These are phyloP conservation scores for Pichia californica DNA, from an alignment of 805 yeast species.

Conservation along the genomic window DNA sequence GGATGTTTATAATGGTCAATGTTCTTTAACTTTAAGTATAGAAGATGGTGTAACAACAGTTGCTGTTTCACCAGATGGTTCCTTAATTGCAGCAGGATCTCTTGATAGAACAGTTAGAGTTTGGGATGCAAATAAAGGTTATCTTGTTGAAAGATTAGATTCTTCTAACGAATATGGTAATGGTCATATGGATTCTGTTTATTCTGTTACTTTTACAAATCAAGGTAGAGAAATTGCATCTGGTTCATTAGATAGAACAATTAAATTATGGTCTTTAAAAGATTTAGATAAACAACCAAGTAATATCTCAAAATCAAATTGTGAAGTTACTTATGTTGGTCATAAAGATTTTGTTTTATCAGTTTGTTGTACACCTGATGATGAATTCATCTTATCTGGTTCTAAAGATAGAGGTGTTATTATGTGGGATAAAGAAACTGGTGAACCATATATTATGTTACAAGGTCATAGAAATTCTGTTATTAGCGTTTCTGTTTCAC, in stretches of 20 bases:
- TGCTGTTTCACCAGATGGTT: slow-evolving; percentile 93
- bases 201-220: slow-evolving; percentile 88
- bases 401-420: slow-evolving; percentile 96
- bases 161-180: slow-evolving; percentile 82
- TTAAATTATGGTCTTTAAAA: slow-evolving; percentile 90
- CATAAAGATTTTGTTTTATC: slow-evolving; percentile 94
- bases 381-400: slow-evolving; percentile 85
- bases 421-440: slow-evolving; percentile 90
- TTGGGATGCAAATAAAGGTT: slow-evolving; percentile 93
- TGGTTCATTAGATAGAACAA: slow-evolving; percentile 93
- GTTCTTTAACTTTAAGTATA: slow-evolving; percentile 79
- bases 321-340: slow-evolving; percentile 91
- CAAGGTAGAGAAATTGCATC: slow-evolving; percentile 88
- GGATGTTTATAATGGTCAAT: slow-evolving; percentile 88
- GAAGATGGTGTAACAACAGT: slow-evolving; percentile 99
- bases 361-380: slow-evolving; percentile 91
- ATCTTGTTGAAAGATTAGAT: slow-evolving; percentile 85
- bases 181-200: slow-evolving; percentile 94
- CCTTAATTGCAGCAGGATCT: slow-evolving; percentile 92
- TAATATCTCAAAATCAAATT: slow-evolving; percentile 41
- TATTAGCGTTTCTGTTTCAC: slow-evolving; percentile 87
- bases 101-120: slow-evolving; percentile 92
- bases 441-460: slow-evolving; percentile 89
- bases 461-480: slow-evolving; percentile 97
- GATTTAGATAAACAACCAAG: slow-evolving; percentile 43